phyloP scores from a whole-genome alignment of 148 eudicot genomes.

The Camellia lanceoleosa region DNA sequence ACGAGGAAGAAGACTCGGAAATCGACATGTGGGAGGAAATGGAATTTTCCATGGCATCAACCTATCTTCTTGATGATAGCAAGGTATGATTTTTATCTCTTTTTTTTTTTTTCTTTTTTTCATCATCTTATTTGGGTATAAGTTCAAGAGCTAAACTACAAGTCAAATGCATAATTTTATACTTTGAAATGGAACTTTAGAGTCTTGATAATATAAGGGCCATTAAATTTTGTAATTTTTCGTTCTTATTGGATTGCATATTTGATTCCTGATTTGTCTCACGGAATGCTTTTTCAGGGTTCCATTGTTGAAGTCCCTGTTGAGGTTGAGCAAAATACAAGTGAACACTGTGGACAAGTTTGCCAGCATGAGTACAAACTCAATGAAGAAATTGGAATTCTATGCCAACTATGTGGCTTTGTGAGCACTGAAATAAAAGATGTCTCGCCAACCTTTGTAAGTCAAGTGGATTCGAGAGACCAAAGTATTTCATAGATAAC shows the following conservation, averaged over 20 bases:
- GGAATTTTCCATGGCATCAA: constrained; percentile 77
- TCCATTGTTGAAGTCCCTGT: constrained; percentile 26
- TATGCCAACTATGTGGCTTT: constrained; percentile 72
- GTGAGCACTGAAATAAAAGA: constrained; percentile 83
- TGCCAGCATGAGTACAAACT: constrained; percentile 78
- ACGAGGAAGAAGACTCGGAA: constrained; percentile 58
- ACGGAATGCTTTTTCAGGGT: constrained; percentile 34
- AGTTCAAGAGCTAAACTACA: too few relatives aligned
- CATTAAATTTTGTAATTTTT: background rate
- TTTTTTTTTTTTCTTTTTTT: background rate
- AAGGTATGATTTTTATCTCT: constrained; percentile 37
- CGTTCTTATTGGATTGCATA: background rate
- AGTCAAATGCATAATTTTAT: too few relatives aligned
- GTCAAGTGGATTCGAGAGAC: constrained; percentile 23
- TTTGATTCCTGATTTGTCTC: background rate
- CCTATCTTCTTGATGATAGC: constrained; percentile 55
- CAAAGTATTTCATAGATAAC: background rate
- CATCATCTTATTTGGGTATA: too few relatives aligned
- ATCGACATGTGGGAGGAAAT: constrained; percentile 81
- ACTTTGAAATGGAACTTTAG: background rate
- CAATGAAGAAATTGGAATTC: constrained; percentile 79
- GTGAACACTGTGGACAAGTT: constrained; percentile 19
- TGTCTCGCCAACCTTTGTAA: constrained; percentile 79
- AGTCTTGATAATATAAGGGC: background rate
- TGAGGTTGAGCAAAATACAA: constrained; percentile 28